Evolutionary conservation across 2,329 filamentous ascomycete genomes (phyloP), one percentile per base, ranked within the genome.

Genomic region (Ophiosphaerella herpotricha): DNA sequence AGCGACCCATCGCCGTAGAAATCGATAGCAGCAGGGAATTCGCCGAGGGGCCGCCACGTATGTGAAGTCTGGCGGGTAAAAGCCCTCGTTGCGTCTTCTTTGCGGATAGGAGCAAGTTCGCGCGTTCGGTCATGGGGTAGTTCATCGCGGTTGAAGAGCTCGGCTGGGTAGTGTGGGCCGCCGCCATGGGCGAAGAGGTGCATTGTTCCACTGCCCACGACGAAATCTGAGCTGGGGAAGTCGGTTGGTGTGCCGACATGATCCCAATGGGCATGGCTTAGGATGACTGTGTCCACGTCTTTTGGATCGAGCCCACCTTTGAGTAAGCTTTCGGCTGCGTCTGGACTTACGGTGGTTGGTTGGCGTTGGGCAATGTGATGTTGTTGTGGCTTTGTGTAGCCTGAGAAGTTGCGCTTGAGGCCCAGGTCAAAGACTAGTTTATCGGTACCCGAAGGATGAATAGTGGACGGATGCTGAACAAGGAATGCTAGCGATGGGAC

Each of bases 261-360:
- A 57, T 85, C 82, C 74, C 80, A 84, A 57, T 85, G 82, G 0
- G 81, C 74, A 50, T 85, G 82, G 55, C 77, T 80, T 1, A 82
- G 63, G 7, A 84, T 69, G 4, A 80, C 70, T 5, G 68, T 64
- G 46, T 78, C 63, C 12, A 78, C 65, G 7, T 72, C 67, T 7
- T 51, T 50, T 1, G 75, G 69, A 4, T 64, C 51, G 1, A 79
- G 44, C 1, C 72, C 73, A 5, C 75, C 76, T 40, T 53, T 50
- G 41, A 64, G 61, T 34, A 82, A 57, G 46, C 56, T 62, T 2
- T 64, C 68, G 1, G 73, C 74, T 12, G 75, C 76, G 49, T 80
- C 80, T 0, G 78, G 79, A 2, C 67, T 63, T 1, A 75, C 72
- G 14, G 63, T 63, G n/a, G 77, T 70, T 2, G 81, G 80, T 44